A percentile compares a stretch with the other conserved stretches of the same genome.
These are phyloP conservation scores for Vigna unguiculata DNA, from an alignment of 306 rosid genomes.

Conservation along the genomic window DNA sequence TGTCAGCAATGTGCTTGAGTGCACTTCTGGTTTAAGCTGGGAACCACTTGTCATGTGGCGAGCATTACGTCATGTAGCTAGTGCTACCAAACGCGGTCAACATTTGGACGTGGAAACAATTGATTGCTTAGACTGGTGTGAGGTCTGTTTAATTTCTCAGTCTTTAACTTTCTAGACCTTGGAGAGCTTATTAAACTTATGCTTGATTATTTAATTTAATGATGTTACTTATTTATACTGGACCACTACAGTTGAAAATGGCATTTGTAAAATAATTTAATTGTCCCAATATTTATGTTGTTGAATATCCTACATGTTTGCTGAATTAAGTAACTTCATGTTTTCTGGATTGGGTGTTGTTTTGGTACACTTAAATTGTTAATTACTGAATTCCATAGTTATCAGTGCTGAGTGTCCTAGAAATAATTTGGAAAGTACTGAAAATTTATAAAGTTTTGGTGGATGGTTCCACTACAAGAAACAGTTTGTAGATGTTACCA, in stretches of 20 bases:
- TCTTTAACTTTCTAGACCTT: not conserved
- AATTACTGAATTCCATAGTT: not conserved
- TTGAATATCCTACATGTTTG: constrained; percentile 8
- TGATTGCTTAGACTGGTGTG: constrained; percentile 89
- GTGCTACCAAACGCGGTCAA: constrained; percentile 21
- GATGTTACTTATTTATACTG: not conserved
- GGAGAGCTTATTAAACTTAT: not conserved
- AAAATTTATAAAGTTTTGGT: not conserved
- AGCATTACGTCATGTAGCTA: constrained; percentile 70
- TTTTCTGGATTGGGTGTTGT: not conserved
- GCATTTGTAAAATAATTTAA: not conserved
- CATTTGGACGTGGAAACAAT: constrained; percentile 70
- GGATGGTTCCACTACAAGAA: not conserved
- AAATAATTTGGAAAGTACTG: not conserved
- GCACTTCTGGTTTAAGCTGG: constrained; percentile 88
- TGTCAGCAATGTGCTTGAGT: constrained; percentile 79
- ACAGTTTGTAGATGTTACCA: not conserved
- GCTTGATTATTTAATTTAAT: not conserved
- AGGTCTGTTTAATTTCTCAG: constrained; percentile 61
- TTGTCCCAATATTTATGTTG: not conserved
- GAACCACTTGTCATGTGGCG: constrained; percentile 99
- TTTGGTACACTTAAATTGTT: constrained; percentile 2
- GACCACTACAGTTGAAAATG: not conserved
- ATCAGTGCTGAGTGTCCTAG: not conserved
- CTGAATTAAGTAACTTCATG: not conserved